Conservation (phyloP, 2,329 filamentous ascomycete genomes). For the Fusarium redolens region DNA sequence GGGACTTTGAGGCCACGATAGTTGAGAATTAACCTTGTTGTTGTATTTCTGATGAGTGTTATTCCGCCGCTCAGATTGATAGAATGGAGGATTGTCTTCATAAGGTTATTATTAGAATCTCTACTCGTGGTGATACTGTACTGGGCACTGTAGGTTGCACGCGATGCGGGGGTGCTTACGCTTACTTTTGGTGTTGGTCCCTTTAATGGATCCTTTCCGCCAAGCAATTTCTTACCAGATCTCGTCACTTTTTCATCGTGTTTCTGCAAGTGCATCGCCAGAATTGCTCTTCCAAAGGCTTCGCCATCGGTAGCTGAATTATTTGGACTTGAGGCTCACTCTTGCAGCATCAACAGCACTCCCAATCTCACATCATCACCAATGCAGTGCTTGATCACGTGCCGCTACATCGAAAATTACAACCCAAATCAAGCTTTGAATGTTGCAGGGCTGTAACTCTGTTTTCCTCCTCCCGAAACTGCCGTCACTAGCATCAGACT, state of each 20-base stretch:
- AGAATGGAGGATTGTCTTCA: neutral
- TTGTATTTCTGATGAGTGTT: neutral
- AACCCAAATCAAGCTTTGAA: neutral
- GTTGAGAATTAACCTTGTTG: neutral
- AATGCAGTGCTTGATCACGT: neutral
- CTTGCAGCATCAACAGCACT: no score
- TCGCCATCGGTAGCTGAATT: neutral
- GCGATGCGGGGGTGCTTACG: slow-evolving; percentile 9
- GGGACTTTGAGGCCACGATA: slow-evolving; percentile 12
- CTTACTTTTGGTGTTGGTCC: slow-evolving; percentile 3
- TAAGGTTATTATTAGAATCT: neutral
- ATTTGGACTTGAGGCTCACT: rapidly evolving
- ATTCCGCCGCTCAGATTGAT: neutral
- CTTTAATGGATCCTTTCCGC: slow-evolving; percentile 10
- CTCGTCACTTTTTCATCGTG: neutral
- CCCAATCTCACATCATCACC: neutral
- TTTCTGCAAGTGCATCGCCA: neutral
- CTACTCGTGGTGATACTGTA: neutral
- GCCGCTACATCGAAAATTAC: neutral
- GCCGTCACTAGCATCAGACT: neutral
- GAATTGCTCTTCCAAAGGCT: no score
- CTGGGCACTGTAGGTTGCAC: slow-evolving; percentile 2
- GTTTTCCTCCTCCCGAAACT: neutral
- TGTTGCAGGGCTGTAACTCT: neutral
- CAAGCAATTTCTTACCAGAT: slow-evolving; percentile 14